These are phyloP conservation scores for Onygenales sp. DNA, from an alignment of 2,329 filamentous ascomycete genomes.

Conservation along the genomic window DNA sequence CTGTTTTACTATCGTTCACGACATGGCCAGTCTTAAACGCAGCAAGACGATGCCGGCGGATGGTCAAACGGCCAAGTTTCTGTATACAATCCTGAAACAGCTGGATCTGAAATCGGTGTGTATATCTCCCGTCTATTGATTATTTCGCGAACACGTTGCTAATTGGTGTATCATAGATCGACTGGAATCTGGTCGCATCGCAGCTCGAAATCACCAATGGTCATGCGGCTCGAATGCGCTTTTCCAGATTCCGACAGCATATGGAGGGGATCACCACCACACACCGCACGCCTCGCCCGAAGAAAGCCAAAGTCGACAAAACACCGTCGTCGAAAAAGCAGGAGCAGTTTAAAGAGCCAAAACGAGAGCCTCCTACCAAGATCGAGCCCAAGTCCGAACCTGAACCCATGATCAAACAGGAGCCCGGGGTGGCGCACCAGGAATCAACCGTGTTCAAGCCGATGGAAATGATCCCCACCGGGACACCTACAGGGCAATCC, in stretches of 20 bases:
- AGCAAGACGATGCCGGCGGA: slow-evolving; percentile 39
- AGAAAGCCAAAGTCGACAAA: slow-evolving; percentile 17
- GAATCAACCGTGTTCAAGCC: slow-evolving; percentile 1
- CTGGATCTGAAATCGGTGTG: slow-evolving; percentile 43
- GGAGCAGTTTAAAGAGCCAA: slow-evolving; percentile 8
- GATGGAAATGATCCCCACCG: neutral
- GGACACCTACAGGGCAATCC: neutral
- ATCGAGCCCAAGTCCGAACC: neutral
- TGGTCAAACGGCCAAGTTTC: slow-evolving; percentile 40
- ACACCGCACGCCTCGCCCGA: slow-evolving; percentile 15
- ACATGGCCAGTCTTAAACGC: slow-evolving; percentile 28
- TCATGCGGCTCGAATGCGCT: slow-evolving; percentile 49
- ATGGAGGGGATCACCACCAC: slow-evolving; percentile 36
- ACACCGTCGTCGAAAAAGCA: slow-evolving; percentile 10
- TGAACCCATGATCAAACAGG: slow-evolving; percentile 3
- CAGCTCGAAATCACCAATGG: slow-evolving; percentile 45
- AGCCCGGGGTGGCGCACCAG: neutral
- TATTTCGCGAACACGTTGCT: slow-evolving; percentile 3
- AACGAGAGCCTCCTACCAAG: neutral
- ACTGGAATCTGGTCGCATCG: slow-evolving; percentile 44
- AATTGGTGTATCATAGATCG: slow-evolving; percentile 30
- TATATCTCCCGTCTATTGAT: neutral
- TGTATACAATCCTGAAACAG: slow-evolving; percentile 49
- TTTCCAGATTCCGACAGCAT: slow-evolving; percentile 44
- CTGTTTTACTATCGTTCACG: slow-evolving; percentile 9